Evolutionary conservation across 2,329 filamentous ascomycete species (phyloP).

Genomic region (Diaporthe destruens): DNA sequence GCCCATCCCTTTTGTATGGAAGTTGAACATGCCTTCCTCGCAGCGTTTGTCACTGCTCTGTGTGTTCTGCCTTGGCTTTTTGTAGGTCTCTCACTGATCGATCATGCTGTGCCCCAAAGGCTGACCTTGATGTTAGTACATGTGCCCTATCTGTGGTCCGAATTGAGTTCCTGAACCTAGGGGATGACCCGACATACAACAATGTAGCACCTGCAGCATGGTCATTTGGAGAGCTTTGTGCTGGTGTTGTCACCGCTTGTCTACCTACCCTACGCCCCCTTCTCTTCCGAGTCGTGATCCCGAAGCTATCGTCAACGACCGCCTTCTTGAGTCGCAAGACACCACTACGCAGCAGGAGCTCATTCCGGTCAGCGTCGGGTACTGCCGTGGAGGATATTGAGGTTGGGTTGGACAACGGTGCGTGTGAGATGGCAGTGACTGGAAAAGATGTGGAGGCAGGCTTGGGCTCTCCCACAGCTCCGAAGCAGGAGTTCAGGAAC

Average conservation of each 20-base stretch:
- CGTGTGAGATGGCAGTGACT: neutral
- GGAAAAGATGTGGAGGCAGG: conserved; percentile 8
- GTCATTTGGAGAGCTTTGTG: conserved; percentile 31
- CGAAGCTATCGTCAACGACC: conserved; percentile 4
- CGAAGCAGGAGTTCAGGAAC: conserved; percentile 15
- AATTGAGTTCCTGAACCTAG: conserved; percentile 26
- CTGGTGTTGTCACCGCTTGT: conserved; percentile 30
- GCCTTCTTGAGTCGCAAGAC: conserved; percentile 15
- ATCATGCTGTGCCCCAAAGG: neutral
- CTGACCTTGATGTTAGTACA: neutral
- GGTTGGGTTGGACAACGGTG: neutral
- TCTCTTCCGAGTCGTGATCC: neutral
- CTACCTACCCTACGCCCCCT: conserved; percentile 43
- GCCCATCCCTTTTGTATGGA: conserved; percentile 36
- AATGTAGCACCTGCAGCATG: conserved; percentile 23
- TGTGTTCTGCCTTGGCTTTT: conserved; percentile 38
- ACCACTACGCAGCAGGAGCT: neutral
- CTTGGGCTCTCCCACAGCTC: neutral
- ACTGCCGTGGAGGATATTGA: neutral
- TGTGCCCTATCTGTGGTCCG: conserved; percentile 29
- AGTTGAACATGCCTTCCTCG: conserved; percentile 24
- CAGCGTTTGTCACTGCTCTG: conserved; percentile 31
- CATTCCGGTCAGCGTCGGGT: neutral
- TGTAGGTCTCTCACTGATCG: neutral
- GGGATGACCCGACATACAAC: conserved; percentile 24